Percentiles rank a stretch among this genome's conserved stretches.
phyloP scores from a whole-genome alignment of 2,329 filamentous ascomycete species.

The Zasmidium cellare region DNA sequence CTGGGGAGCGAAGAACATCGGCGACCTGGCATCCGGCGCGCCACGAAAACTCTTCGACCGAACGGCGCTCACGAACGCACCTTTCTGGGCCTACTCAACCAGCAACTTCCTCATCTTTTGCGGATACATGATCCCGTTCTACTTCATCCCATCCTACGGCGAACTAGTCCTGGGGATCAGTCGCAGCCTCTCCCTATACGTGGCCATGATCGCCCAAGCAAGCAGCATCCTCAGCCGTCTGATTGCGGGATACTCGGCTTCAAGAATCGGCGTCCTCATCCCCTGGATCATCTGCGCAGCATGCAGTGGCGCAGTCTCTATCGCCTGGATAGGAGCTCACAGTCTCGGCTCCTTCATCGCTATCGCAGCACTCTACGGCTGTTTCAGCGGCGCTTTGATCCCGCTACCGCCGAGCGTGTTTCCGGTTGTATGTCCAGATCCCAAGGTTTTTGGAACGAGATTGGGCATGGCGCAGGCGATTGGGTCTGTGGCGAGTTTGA shows the following conservation, averaged over 20 bases:
- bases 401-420: conserved; percentile 47
- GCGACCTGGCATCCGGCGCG: conserved; percentile 27
- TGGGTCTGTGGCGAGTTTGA: conserved; percentile 44
- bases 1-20: conserved; percentile 34
- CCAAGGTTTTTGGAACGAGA: conserved; percentile 47
- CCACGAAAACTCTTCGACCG: conserved; percentile 39
- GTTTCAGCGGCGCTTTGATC: conserved; percentile 47
- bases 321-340: conserved; percentile 57
- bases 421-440: conserved; percentile 46
- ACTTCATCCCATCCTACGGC: conserved; percentile 44
- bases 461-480: conserved; percentile 51
- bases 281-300: conserved; percentile 53
- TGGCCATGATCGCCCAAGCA: conserved; percentile 60
- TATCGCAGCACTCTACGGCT: conserved; percentile 47
- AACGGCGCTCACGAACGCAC: conserved; percentile 39
- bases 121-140: conserved; percentile 41
- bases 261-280: conserved; percentile 54
- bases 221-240: conserved; percentile 56
- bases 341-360: conserved; percentile 40
- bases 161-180: conserved; percentile 41
- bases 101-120: conserved; percentile 35
- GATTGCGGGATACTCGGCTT: conserved; percentile 52
- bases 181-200: conserved; percentile 50
- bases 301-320: conserved; percentile 50
- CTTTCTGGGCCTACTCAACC: conserved; percentile 39